Base-by-base conservation (phyloP, 108 stramenopile species). In the Cyclotella distinguenda region DNA sequence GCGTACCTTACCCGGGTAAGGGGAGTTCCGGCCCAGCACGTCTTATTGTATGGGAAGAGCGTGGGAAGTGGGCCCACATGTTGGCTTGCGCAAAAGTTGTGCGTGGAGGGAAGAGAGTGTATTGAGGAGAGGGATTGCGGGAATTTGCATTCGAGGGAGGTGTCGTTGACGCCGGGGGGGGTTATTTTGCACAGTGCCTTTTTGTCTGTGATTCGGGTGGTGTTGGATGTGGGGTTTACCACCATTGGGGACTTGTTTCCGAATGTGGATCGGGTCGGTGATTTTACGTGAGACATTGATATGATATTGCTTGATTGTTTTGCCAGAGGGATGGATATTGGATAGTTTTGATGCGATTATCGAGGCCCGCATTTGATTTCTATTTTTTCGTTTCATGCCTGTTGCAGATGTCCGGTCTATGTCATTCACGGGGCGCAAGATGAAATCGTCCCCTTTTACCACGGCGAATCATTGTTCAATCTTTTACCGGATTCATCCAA, bases 161-260 rank as follows among this genome's bases (percentile, higher is more conserved):
- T 28, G 11, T 42, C 52, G n/a, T 13, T 1, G 10, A 40, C 57
- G 11, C 73, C 65, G 12, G 86, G 84, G 10, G 86, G 86, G 21
- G 64, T 87, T 0, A 77, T 87, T 9, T 71, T 87, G 18, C 86
- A 83, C 39, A 84, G 79, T 32, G 66, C 77, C 6, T 78, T 78
- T 40, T 66, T 78, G 16, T 73, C 71, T n/a, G 86, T 86, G 8
- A 88, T 82, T 83, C 79, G 91, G 11, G 87, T 89, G 0, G 87
- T 84, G 21, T 65, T 90, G 45, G 82, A 90, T 68, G 77, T 92
- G 52, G 75, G 91, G 19, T 87, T 84, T 72, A 88, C 88, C 25
- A 32, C 86, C 22, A 80, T 84, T 35, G 91, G 91, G 3, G 91
- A 92, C 70, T 67, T 85, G 52, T 93, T 93, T 53, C 85, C 86